Evolutionary conservation across 75 land plant genomes (phyloP), one percentile per base, ranked within the genome.

Genomic region (Cupressus sempervirens): DNA sequence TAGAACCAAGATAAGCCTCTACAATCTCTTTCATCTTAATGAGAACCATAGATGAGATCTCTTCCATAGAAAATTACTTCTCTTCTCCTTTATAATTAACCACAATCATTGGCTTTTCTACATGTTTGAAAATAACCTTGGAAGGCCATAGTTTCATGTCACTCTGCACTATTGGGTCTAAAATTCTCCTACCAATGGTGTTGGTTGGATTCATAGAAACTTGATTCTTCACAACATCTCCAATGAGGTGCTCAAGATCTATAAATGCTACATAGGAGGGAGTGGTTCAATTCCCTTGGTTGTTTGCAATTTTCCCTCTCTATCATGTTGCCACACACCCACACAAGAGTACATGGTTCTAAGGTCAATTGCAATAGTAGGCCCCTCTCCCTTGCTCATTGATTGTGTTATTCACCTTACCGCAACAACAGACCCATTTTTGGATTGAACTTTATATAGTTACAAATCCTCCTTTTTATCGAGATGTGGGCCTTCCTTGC

Each of bases 31-130:
- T 84, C 92, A 91, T 87, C 87, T 91, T 91, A 2, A 79, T 85
- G 43, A 91, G 83, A 15, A 89, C 92, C 92, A 88, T 89, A 85
- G 91, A 89, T 40, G 92, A 89, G 72, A 91, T 85, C 84, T 89
- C 91, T 84, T 91, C 92, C 15, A 88, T 85, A 58, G 91, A 80
- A 56, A 89, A 90, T 43, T 86, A 82, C 86, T 90, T 90, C 43
- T 86, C 86, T 83, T 90, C 91, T 0, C 88, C 91, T 73, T 90
- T 90, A 56, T 90, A 86, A 2, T 5, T n/a, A 23, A 90, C 91
- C 32, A 2, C 26, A 32, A 90, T 90, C 88, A 89, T 90, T 72
- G 91, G 91, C 91, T 89, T 90, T 30, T 90, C 91, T 1, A 65
- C 91, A 3, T 88, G 84, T 29, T 88, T 91, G 15, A 86, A 14